Conservation (phyloP, 352 stramenopile species). For the Globisporangium radiosum region DNA sequence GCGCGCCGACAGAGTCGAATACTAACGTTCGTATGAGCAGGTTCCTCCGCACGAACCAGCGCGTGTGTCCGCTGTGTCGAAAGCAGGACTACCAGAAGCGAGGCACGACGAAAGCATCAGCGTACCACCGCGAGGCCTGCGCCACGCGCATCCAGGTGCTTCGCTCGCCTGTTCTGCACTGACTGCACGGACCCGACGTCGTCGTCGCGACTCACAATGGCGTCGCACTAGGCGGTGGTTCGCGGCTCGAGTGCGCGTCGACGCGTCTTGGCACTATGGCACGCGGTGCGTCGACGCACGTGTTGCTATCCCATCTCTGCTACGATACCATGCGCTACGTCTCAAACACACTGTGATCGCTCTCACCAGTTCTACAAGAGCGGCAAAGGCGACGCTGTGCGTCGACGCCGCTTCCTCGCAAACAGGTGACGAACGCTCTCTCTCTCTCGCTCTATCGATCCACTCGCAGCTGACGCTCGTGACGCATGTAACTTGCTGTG, state of each 20-base stretch:
- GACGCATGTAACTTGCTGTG: neutral
- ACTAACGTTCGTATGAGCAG: conserved; percentile 9
- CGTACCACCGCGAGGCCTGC: conserved; percentile 41
- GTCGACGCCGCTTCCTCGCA: conserved; percentile 54
- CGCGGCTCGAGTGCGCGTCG: conserved; percentile 28
- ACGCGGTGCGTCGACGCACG: conserved; percentile 15
- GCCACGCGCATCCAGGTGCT: conserved; percentile 51
- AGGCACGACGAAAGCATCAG: conserved; percentile 41
- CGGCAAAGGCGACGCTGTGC: conserved; percentile 46
- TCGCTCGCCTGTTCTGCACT: neutral
- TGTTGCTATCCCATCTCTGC: neutral
- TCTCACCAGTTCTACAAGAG: conserved; percentile 51
- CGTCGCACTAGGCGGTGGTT: conserved; percentile 18
- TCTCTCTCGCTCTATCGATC: neutral
- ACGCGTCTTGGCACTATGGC: conserved; percentile 19
- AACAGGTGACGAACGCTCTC: conserved; percentile 28
- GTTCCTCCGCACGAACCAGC: conserved; percentile 71
- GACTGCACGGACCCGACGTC: too few species aligned
- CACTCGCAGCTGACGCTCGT: neutral
- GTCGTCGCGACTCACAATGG: neutral
- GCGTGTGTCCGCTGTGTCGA: conserved; percentile 75
- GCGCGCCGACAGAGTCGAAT: neutral
- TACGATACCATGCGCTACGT: too few species aligned
- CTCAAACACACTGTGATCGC: too few species aligned
- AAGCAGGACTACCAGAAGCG: conserved; percentile 83